Evolutionary conservation across 2,329 filamentous ascomycete genomes (phyloP).

Genomic region (Simplicillium aogashimaense): DNA sequence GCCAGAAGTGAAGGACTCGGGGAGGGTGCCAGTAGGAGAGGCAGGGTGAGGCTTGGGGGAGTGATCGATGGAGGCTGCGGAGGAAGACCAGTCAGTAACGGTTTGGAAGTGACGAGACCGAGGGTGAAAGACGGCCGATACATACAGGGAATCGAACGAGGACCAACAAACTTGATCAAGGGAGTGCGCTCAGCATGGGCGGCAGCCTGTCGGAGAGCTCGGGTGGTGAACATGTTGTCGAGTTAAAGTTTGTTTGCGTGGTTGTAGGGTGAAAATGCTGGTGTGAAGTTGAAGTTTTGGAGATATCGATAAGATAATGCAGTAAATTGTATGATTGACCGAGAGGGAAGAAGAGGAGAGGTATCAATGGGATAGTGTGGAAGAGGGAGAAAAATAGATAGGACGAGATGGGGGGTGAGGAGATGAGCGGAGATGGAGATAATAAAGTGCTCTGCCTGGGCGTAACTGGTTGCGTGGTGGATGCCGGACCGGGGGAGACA

Average conservation of each 20-base stretch:
- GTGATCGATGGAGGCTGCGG: slow-evolving; percentile 61
- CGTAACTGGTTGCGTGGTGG: too few relatives aligned
- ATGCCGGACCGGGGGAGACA: too few relatives aligned
- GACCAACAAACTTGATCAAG: slow-evolving; percentile 53
- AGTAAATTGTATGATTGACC: too few relatives aligned
- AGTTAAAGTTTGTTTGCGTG: slow-evolving; percentile 3
- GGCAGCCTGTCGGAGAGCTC: slow-evolving; percentile 47
- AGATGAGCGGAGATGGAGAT: too few relatives aligned
- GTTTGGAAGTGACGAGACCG: slow-evolving; percentile 10
- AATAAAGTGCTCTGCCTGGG: too few relatives aligned
- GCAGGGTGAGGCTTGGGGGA: slow-evolving; percentile 64
- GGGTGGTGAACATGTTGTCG: slow-evolving; percentile 42
- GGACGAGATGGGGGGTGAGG: too few relatives aligned
- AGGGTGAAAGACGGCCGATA: slow-evolving; percentile 3
- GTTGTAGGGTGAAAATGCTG: background rate
- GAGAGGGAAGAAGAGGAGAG: too few relatives aligned
- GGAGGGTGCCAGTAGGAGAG: slow-evolving; percentile 55
- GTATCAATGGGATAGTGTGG: too few relatives aligned
- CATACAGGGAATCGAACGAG: slow-evolving; percentile 48
- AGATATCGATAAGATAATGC: too few relatives aligned
- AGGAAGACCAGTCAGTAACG: slow-evolving; percentile 2
- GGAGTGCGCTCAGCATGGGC: slow-evolving; percentile 50
- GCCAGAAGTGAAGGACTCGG: slow-evolving; percentile 33
- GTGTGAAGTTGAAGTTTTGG: too few relatives aligned
- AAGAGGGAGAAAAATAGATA: too few relatives aligned